Base-by-base conservation (phyloP, 176 grass and related monocot genomes). In the Paspalum vaginatum region DNA sequence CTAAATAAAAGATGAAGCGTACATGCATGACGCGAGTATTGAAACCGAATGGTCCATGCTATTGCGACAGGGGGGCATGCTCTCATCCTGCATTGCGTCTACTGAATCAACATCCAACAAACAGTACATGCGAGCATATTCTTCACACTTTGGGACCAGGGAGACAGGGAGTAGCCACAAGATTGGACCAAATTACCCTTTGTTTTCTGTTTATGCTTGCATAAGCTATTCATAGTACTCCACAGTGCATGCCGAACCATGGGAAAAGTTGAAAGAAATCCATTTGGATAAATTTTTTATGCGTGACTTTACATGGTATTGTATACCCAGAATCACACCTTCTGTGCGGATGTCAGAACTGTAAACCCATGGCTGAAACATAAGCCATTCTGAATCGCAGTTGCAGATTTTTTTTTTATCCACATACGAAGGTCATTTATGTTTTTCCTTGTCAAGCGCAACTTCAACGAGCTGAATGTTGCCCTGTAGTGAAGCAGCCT, bases 391-490 rank as follows among this genome's bases (percentile, higher is more conserved):
- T 56, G 68, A 79, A 59, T 68, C 41, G 5, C 37, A 52, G 11
- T 22, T 39, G 14, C 17, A 61, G 13, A 53, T 53, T 79, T 76
- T 44, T 21, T 53, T 79, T 76, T 44, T 21, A 38, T 2, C 16
- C 63, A 2, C 45, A 59, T 51, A 49, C 54, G 25, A 62, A 61
- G 4, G 25, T 83, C 71, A 83, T 79, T 45, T 71, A 47, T 70
- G 52, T 10, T 79, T 68, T 82, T 57, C 72, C 42, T 78, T 89
- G 40, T 86, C 77, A 54, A 91, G 81, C 46, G 48, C 37, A 18
- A 98, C 91, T 76, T 93, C 90, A 62, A 94, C 74, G 17, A 98
- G 86, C 79, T 98, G 88, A 87, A 94, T 98, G 53, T 91, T 94
- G 70, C 90, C 92, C 8, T 85, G 85, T 48, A 98, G 77, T 7